These are phyloP conservation scores for Coniosporium apollinis DNA, from an alignment of 495 filamentous ascomycete species.

Conservation along the genomic window DNA sequence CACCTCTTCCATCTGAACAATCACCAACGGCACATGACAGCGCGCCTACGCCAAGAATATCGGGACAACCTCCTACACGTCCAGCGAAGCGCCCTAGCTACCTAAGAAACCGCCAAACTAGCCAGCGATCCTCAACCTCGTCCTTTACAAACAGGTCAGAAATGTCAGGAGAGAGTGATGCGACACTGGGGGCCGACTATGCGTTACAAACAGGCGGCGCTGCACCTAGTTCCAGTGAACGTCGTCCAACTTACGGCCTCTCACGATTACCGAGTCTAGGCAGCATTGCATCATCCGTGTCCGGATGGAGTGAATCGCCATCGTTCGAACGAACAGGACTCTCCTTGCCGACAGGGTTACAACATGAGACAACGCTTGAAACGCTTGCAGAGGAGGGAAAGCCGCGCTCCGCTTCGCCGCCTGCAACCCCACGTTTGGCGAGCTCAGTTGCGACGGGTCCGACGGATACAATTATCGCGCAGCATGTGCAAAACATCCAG, in stretches of 20 bases:
- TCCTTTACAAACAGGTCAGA: slow-evolving; percentile 46
- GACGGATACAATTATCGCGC: slow-evolving; percentile 77
- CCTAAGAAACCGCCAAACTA: slow-evolving; percentile 53
- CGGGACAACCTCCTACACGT: slow-evolving; percentile 8
- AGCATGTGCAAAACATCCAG: slow-evolving; percentile 72
- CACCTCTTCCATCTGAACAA: neutral
- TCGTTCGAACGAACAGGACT: too few relatives aligned
- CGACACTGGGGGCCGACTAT: slow-evolving; percentile 65
- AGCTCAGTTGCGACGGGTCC: slow-evolving; percentile 36
- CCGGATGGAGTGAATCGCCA: slow-evolving; percentile 48
- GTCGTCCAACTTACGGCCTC: slow-evolving; percentile 33
- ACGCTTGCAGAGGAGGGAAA: slow-evolving; percentile 43
- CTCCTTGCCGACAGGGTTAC: too few relatives aligned
- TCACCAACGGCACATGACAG: neutral
- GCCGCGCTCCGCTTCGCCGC: slow-evolving; percentile 26
- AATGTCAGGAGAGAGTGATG: slow-evolving; percentile 46
- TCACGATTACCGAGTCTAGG: slow-evolving; percentile 77
- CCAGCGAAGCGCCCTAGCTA: slow-evolving; percentile 47
- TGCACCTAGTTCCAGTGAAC: slow-evolving; percentile 34
- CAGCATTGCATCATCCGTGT: slow-evolving; percentile 85
- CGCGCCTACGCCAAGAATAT: neutral
- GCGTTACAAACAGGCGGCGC: slow-evolving; percentile 74
- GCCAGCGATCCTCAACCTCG: slow-evolving; percentile 63
- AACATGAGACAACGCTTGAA: slow-evolving; percentile 30
- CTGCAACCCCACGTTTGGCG: slow-evolving; percentile 35